These are phyloP conservation scores for Ambrosiella xylebori DNA, from an alignment of 2,329 filamentous ascomycete genomes.

Conservation along the genomic window DNA sequence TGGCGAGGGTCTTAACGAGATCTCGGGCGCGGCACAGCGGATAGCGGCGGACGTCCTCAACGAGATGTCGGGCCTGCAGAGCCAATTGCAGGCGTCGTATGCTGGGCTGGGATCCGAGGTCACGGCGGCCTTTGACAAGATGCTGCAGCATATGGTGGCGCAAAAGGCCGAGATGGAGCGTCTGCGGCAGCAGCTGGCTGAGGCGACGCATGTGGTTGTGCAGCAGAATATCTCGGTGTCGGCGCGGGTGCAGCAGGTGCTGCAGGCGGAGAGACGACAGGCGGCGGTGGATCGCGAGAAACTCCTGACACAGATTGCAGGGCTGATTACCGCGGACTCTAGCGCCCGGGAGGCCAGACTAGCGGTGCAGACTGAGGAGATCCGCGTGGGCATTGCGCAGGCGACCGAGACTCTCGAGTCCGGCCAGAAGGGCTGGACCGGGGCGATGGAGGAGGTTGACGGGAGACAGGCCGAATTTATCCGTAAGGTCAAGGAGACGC, in stretches of 20 bases:
- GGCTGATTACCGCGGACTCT: constrained; percentile 16
- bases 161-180: constrained; percentile 10
- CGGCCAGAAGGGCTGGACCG: constrained; percentile 46
- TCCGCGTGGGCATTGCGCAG: constrained; percentile 18
- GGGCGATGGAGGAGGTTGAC: constrained; percentile 60
- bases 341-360: constrained; percentile 6
- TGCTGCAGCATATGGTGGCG: constrained; percentile 51
- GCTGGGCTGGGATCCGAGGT: constrained; percentile 70
- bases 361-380: constrained; percentile 3
- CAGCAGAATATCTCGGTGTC: constrained; percentile 54
- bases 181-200: constrained; percentile 8
- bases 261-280: constrained; percentile 58
- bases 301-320: constrained; percentile 42
- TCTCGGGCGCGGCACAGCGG: constrained; percentile 4
- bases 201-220: constrained; percentile 18
- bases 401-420: constrained; percentile 49
- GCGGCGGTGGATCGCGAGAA: constrained; percentile 49
- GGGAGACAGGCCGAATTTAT: constrained; percentile 51
- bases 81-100: constrained; percentile 66
- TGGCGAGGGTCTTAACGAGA: constrained; percentile 8
- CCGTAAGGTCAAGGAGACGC: constrained; percentile 52
- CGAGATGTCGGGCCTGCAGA: constrained; percentile 9
- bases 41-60: constrained; percentile 10
- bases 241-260: constrained; percentile 46
- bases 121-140: constrained; percentile 66